These are phyloP conservation scores for Porodaedalea pini DNA, from an alignment of 1,284 basidiomycete species.

Conservation along the genomic window DNA sequence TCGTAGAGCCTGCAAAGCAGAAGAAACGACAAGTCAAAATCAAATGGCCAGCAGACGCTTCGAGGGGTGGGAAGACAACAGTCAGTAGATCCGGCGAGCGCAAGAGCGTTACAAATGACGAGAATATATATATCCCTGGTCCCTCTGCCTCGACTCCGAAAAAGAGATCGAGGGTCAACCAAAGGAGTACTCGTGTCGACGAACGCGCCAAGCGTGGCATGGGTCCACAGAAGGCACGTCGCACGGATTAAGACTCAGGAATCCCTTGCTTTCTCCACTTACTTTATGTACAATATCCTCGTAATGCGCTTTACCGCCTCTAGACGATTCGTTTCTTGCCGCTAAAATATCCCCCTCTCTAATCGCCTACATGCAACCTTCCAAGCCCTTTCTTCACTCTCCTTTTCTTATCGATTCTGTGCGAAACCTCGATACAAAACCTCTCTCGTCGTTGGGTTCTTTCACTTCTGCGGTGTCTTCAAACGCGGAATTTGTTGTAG, in stretches of 20 bases:
- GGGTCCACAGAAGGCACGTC: neutral
- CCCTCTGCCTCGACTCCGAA: neutral
- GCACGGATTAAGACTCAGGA: neutral
- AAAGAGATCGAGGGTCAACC: neutral
- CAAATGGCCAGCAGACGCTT: conserved; percentile 3
- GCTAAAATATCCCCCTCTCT: neutral
- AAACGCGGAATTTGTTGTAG: too few relatives aligned
- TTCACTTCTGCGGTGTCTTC: too few relatives aligned
- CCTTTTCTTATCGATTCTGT: neutral
- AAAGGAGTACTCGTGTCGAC: neutral
- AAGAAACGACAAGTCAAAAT: conserved; percentile 5
- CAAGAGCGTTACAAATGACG: neutral
- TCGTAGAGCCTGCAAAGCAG: neutral
- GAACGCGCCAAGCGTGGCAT: too few relatives aligned
- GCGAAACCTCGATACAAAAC: conserved; percentile 4
- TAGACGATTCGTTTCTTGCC: neutral
- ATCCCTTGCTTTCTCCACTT: neutral
- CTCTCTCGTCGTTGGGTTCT: neutral
- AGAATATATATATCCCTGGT: neutral
- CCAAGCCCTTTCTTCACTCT: neutral
- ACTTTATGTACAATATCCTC: neutral
- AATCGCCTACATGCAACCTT: neutral
- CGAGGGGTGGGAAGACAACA: neutral
- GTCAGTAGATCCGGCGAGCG: neutral
- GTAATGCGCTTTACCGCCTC: neutral